Conservation (phyloP, 176 grass and related monocot genomes). For the Oryza brachyantha region DNA sequence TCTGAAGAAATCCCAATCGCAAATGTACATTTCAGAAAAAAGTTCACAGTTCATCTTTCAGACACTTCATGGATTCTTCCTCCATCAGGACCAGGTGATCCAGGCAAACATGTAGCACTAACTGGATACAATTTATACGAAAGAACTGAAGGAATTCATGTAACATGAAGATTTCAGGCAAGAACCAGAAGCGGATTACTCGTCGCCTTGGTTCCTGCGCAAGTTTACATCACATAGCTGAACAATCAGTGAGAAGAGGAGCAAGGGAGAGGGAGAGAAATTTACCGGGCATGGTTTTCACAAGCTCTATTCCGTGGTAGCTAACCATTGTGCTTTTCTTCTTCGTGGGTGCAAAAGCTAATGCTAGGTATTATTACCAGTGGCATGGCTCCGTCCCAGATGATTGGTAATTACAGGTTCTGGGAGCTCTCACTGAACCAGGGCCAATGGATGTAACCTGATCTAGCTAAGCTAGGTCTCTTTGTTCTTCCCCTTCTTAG, state of each 20-base stretch:
- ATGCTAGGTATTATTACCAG: constrained; percentile 19
- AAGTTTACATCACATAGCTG: constrained; percentile 34
- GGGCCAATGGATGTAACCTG: neutral
- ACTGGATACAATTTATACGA: neutral
- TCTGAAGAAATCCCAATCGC: neutral
- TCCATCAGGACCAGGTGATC: neutral
- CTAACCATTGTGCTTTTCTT: constrained; percentile 2
- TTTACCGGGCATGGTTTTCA: constrained; percentile 25
- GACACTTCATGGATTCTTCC: neutral
- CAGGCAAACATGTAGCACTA: neutral
- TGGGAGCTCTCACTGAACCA: constrained; percentile 24
- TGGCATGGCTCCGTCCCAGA: constrained; percentile 12
- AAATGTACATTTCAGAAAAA: neutral
- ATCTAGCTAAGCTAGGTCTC: constrained; percentile 27
- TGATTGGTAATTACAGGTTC: constrained; percentile 53
- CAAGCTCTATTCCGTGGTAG: constrained; percentile 8
- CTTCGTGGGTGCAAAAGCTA: neutral
- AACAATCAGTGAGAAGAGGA: constrained; percentile 25
- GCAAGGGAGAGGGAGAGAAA: neutral
- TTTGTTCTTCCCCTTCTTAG: constrained; percentile 66
- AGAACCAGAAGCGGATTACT: neutral
- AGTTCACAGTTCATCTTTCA: neutral
- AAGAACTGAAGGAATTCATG: constrained; percentile 11
- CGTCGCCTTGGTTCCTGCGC: neutral
- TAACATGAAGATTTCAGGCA: neutral